Conservation (phyloP, 2,329 filamentous ascomycete species). For the Fusarium torulosum region DNA sequence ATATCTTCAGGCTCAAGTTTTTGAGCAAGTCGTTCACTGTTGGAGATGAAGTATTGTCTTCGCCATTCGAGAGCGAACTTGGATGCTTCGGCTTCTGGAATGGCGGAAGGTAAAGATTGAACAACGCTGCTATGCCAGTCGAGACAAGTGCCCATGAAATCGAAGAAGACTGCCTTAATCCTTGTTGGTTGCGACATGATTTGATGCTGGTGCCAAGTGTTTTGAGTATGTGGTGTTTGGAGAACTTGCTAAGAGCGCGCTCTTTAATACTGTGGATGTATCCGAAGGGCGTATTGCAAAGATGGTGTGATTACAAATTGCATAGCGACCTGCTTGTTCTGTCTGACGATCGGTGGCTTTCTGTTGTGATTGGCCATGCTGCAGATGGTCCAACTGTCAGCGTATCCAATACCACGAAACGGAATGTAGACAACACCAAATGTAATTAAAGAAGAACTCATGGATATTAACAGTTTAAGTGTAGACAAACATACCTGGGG, state of each 20-base stretch:
- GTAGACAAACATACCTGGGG: too few species aligned
- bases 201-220: not conserved
- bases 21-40: conserved; percentile 53
- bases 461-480: too few species aligned
- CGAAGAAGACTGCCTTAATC: conserved; percentile 65
- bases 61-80: conserved; percentile 65
- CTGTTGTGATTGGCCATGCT: not conserved
- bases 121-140: conserved; percentile 63
- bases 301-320: not conserved
- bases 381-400: too few species aligned
- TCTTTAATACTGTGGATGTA: not conserved
- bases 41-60: conserved; percentile 62
- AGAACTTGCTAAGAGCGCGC: not conserved
- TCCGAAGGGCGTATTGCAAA: not conserved
- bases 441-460: too few species aligned
- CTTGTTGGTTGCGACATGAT: conserved; percentile 1
- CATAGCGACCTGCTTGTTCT: not conserved
- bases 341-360: not conserved
- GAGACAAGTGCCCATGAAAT: conserved; percentile 70
- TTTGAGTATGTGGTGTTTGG: not conserved
- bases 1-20: conserved; percentile 60
- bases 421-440: not conserved
- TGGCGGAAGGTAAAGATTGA: conserved; percentile 51
- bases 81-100: conserved; percentile 51
- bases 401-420: not conserved